Conservation (phyloP, 164 flowering plant genomes). For the Vitis labrusca region DNA sequence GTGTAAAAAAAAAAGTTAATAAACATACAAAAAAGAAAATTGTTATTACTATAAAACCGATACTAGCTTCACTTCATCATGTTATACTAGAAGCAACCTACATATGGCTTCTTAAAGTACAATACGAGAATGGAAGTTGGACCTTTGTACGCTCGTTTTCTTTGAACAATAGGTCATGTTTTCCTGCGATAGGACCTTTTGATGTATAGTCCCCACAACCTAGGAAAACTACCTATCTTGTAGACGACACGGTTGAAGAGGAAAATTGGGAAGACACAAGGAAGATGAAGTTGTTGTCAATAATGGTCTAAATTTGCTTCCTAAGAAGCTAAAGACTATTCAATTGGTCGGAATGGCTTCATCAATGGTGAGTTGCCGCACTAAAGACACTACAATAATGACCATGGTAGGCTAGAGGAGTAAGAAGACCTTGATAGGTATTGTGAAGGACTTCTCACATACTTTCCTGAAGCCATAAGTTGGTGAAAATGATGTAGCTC, state of each 20-base stretch:
- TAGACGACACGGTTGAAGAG: slow-evolving; percentile 45
- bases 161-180: too few species aligned
- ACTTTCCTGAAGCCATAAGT: slow-evolving; percentile 72
- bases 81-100: too few species aligned
- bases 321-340: slow-evolving; percentile 23
- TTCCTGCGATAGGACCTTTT: too few species aligned
- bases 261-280: slow-evolving; percentile 70
- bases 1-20: too few species aligned
- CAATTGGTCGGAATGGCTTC: slow-evolving; percentile 54
- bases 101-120: too few species aligned
- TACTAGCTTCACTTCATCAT: too few species aligned
- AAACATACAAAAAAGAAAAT: too few species aligned
- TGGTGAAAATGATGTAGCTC: slow-evolving; percentile 57
- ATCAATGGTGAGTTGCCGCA: slow-evolving; percentile 50
- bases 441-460: slow-evolving; percentile 75
- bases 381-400: slow-evolving; percentile 44
- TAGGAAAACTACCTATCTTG: slow-evolving; percentile 21
- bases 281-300: slow-evolving; percentile 21
- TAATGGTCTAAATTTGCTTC: slow-evolving; percentile 15
- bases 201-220: too few species aligned
- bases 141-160: too few species aligned
- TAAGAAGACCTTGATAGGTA: slow-evolving; percentile 54
- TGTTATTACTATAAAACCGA: too few species aligned
- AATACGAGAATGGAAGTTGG: too few species aligned
- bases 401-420: slow-evolving; percentile 48